Base-by-base conservation (phyloP, 352 stramenopile genomes). In the Thraustochytrium striatum region DNA sequence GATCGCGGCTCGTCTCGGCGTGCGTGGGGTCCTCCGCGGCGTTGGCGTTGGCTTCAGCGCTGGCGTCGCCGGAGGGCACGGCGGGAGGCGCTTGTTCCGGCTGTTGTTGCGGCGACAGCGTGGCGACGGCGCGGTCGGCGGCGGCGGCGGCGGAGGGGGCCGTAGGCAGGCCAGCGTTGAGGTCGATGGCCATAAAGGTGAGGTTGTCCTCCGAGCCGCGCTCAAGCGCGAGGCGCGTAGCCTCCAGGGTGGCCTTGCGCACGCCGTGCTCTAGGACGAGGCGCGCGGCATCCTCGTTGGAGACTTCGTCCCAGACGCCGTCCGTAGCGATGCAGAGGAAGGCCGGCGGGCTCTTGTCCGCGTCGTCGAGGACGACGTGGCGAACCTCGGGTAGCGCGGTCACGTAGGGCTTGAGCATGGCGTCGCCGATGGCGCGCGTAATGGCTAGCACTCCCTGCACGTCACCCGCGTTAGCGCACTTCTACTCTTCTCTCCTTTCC, bases 401-500 rank as follows among this genome's bases (percentile, higher is more conserved):
- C 21, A 97, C 91, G 39, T 92, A 96, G 0, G 89, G 91, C 84
- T 96, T 95, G 36, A 97, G 85, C 85, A 91, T 92, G 41, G 88
- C 88, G 81, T 97, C 93, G 21, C 93, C 93, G 62, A 97, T 95
- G 41, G 91, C 90, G 39, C 86, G 70, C n/a, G 91, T 96, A 47
- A 97, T 91, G n/a, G 91, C 92, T 47, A 97, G 85, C 57, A 95
- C 91, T 50, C 92, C 92, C 82, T 96, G 88, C 30, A 97, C 92
- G 47, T n/a, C n/a, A n/a, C n/a, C n/a, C n/a, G n/a, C n/a, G n/a
- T n/a, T n/a, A n/a, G n/a, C n/a, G n/a, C n/a, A n/a, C n/a, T n/a
- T n/a, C n/a, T n/a, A n/a, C n/a, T n/a, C n/a, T n/a, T n/a, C n/a
- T n/a, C n/a, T n/a, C n/a, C n/a, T n/a, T n/a, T n/a, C n/a, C n/a